A percentile compares a stretch with the other conserved stretches of the same genome.
These are phyloP conservation scores for Selaginella moellendorffii DNA, from an alignment of 75 land plant genomes.

Conservation along the genomic window DNA sequence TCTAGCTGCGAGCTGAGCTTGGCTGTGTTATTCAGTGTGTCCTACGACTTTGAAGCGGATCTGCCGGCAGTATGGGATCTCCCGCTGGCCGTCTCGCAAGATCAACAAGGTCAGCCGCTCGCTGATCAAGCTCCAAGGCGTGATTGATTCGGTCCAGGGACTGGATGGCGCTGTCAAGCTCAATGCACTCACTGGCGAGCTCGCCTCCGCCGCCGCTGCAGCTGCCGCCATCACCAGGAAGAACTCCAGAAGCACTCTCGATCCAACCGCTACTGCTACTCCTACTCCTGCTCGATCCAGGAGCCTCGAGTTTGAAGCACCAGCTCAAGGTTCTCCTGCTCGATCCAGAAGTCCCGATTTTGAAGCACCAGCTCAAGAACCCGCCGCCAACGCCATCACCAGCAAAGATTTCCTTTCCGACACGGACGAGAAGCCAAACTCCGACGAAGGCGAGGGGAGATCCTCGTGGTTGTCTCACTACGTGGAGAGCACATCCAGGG, in stretches of 20 bases:
- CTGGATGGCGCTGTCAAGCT: conserved; percentile 46
- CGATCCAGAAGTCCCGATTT: background rate
- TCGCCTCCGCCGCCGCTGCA: conserved; percentile 35
- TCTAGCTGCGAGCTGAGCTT: background rate
- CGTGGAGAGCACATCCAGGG: too few species aligned
- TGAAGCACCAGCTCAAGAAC: background rate
- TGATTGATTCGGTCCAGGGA: conserved; percentile 33
- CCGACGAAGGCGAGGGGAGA: background rate
- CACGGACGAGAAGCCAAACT: background rate
- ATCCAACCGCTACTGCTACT: background rate
- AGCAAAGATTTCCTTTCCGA: background rate
- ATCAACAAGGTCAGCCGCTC: conserved; percentile 81
- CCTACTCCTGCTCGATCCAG: background rate
- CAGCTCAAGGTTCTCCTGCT: too few species aligned
- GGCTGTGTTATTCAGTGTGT: conserved; percentile 43
- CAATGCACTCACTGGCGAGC: conserved; percentile 26
- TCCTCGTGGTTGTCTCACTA: background rate
- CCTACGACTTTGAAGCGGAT: conserved; percentile 91
- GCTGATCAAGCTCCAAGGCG: conserved; percentile 1
- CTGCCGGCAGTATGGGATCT: conserved; percentile 78
- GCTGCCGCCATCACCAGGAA: too few species aligned
- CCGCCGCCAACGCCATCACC: background rate
- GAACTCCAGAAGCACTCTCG: background rate
- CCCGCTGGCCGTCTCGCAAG: conserved; percentile 87
- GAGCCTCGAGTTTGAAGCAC: background rate